These are phyloP conservation scores for Claviceps capensis DNA, from an alignment of 2,329 filamentous ascomycete genomes.

Conservation along the genomic window DNA sequence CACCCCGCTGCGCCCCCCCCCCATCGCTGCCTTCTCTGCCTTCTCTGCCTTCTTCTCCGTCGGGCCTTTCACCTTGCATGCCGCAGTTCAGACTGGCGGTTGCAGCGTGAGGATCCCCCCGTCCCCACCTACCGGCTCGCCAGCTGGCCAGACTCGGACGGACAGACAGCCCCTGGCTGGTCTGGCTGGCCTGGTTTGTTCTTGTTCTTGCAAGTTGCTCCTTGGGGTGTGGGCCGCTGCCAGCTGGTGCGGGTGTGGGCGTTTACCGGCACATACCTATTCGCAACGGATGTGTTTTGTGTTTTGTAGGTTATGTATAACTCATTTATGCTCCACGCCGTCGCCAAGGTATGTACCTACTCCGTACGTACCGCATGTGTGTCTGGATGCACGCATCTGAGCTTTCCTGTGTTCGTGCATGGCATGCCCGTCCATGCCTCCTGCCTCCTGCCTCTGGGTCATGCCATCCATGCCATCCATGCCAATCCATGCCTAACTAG, in stretches of 20 bases:
- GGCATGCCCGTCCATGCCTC: neutral
- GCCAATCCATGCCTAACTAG: neutral
- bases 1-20: no score
- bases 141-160: neutral
- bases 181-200: neutral
- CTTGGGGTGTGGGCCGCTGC: neutral
- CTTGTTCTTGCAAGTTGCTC: neutral
- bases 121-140: slow-evolving; percentile 16
- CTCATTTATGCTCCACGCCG: neutral
- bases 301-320: no score
- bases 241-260: neutral
- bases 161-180: neutral
- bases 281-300: no score
- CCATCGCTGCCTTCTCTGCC: no score
- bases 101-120: slow-evolving; percentile 16
- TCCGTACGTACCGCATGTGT: neutral
- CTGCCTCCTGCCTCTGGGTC: no score
- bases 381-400: neutral
- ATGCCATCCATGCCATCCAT: neutral
- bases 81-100: slow-evolving; percentile 31
- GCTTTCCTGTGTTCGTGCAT: neutral
- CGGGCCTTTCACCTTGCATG: neutral
- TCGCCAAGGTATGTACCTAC: neutral
- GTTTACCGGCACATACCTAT: no score
- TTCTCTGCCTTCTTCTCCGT: no score